Conservation (phyloP, 2,329 filamentous ascomycete species). For the Neopestalotiopsis clavispora region DNA sequence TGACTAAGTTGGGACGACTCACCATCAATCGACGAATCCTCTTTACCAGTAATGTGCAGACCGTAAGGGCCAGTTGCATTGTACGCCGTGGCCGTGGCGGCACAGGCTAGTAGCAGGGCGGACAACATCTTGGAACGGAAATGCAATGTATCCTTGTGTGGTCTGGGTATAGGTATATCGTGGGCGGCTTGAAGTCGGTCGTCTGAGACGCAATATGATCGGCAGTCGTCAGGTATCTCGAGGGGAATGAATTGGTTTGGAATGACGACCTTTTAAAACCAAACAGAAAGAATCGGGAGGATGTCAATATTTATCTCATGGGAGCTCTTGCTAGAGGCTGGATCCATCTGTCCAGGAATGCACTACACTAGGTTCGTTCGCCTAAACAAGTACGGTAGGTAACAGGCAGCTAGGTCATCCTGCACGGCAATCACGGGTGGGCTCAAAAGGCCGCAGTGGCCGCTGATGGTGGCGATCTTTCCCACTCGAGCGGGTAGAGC, state of each 20-base stretch:
- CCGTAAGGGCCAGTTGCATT: conserved; percentile 29
- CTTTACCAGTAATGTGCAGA: conserved; percentile 28
- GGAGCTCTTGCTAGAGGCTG: not conserved
- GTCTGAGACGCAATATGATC: not conserved
- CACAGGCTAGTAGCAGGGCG: conserved; percentile 19
- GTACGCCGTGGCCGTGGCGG: conserved; percentile 21
- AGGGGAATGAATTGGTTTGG: not conserved
- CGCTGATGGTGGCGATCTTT: conserved; percentile 10
- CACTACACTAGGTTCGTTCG: not conserved
- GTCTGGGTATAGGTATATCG: not conserved
- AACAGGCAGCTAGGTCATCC: not conserved
- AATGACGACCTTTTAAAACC: not conserved
- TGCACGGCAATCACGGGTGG: conserved; percentile 4
- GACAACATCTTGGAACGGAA: not conserved
- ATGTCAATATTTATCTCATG: not conserved
- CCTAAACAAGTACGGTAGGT: conserved; percentile 2
- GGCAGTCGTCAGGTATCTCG: not conserved
- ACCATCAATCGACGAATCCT: conserved; percentile 28
- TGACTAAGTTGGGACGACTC: not conserved
- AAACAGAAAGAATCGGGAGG: not conserved
- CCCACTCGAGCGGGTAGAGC: not conserved
- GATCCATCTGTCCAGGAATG: not conserved
- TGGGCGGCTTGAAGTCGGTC: not conserved
- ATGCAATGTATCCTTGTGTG: not conserved
- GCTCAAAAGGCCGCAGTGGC: not conserved